Evolutionary conservation across 1,284 basidiomycete species (phyloP).

Genomic region (Pseudozyma pruni): DNA sequence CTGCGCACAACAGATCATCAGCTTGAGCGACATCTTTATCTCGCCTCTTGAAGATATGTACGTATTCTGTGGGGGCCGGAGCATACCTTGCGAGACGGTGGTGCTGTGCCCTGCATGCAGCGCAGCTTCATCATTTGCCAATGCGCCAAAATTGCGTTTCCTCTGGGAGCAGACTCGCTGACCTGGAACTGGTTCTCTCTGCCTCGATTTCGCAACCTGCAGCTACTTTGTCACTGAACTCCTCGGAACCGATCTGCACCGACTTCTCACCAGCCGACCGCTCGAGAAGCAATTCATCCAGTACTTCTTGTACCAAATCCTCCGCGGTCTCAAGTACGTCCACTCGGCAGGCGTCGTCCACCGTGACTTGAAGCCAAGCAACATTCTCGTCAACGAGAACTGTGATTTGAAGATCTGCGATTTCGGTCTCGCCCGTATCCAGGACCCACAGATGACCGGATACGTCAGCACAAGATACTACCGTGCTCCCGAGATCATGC

Average conservation of each 20-base stretch:
- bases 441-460: slow-evolving; percentile 99
- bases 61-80: no score
- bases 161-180: no score
- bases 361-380: slow-evolving; percentile 95
- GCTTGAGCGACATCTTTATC: slow-evolving; percentile 97
- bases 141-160: no score
- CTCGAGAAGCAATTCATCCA: slow-evolving; percentile 99
- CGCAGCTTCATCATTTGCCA: no score
- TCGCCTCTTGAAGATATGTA: slow-evolving; percentile 87
- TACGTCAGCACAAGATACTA: slow-evolving; percentile 99
- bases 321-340: slow-evolving; percentile 98
- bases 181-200: neutral
- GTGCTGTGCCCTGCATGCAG: no score
- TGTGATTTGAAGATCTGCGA: slow-evolving; percentile 99
- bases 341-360: slow-evolving; percentile 99
- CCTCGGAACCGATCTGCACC: slow-evolving; percentile 95
- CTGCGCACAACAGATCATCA: slow-evolving; percentile 77
- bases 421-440: slow-evolving; percentile 90
- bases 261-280: slow-evolving; percentile 92
- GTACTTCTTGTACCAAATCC: slow-evolving; percentile 98
- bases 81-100: no score
- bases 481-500: slow-evolving; percentile 99
- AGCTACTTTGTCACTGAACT: slow-evolving; percentile 98
- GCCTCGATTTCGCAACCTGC: slow-evolving; percentile 70
- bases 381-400: slow-evolving; percentile 99